These are phyloP conservation scores for Deinandra increscens DNA, from an alignment of 129 eudicot species.

Conservation along the genomic window DNA sequence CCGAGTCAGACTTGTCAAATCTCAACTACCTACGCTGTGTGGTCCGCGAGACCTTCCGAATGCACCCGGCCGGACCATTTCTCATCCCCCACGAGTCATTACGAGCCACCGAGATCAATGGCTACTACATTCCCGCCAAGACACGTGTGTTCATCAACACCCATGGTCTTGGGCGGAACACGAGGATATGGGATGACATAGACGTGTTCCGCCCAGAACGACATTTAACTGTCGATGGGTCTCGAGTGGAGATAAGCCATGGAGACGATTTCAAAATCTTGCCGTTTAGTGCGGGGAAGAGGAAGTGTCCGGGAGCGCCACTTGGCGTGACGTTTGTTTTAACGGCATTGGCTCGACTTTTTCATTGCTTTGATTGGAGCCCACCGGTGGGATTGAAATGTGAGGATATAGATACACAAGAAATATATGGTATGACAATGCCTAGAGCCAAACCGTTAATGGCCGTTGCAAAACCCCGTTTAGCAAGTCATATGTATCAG, in stretches of 20 bases:
- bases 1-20: conserved; percentile 65
- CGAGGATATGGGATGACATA: conserved; percentile 67
- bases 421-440: conserved; percentile 96
- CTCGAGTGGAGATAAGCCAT: conserved; percentile 91
- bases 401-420: conserved; percentile 70
- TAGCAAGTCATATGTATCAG: conserved; percentile 55
- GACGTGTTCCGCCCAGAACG: conserved; percentile 83
- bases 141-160: conserved; percentile 98
- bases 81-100: conserved; percentile 90
- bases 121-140: conserved; percentile 75
- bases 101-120: conserved; percentile 74
- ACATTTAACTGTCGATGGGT: conserved; percentile 53
- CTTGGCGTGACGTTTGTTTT: conserved; percentile 84
- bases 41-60: conserved; percentile 83
- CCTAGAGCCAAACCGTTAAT: conserved; percentile 73
- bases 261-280: conserved; percentile 87
- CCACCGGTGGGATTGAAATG: conserved; percentile 62
- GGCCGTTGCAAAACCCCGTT: conserved; percentile 72
- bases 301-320: conserved; percentile 97
- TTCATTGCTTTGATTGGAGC: conserved; percentile 82
- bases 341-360: conserved; percentile 82
- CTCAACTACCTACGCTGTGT: conserved; percentile 76
- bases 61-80: conserved; percentile 98
- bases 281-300: conserved; percentile 90
- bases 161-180: conserved; percentile 77